Base-by-base conservation (phyloP, 192 early-diverging fungal species). In the Paraglomus occultum region DNA sequence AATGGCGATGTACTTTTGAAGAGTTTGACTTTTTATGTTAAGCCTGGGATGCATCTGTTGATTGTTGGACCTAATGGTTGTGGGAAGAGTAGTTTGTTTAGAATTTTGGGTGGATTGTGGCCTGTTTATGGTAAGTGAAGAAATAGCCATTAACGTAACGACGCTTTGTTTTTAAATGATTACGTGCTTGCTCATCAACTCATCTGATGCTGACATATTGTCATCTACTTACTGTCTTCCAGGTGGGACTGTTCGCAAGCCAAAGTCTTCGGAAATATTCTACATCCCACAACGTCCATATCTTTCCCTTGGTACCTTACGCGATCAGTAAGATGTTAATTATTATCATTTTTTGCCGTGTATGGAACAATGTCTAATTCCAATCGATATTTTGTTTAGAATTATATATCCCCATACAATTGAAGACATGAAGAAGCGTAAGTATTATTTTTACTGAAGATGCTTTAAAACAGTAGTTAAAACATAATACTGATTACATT, bases 221-320 rank as follows among this genome's bases (percentile, higher is more conserved):
- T 31, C 23, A 69, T 40, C n/a, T 40, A 3, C 23, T 51, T n/a
- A n/a, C n/a, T 54, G 38, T 4, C n/a, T n/a, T 58, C 20, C 72
- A 85, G 81, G 88, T 73, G 88, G 91, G 65, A 87, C 87, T 6
- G 75, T 91, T 72, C 83, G 86, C 53, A 89, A 84, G 63, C 92
- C 91, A 10, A 83, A 87, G 74, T 84, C 86, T 75, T 87, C 87
- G 71, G 89, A 92, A 76, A 94, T 99, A 67, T 96, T 99, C 64
- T 99, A 99, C 80, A 94, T 99, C 66, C 96, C 97, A 31, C 97
- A 99, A 77, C 88, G 95, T 44, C 97, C 97, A n/a, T 99, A 99
- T 70, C 81, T 99, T 39, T 89, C 94, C 45, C 75, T 95, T 38
- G 95, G 97, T 49, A 96, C 94, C 1, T 80, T 99, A 54, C 90